Evolutionary conservation across 768 basidiomycete genomes (phyloP).

Genomic region (Auricularia auricula-judae): DNA sequence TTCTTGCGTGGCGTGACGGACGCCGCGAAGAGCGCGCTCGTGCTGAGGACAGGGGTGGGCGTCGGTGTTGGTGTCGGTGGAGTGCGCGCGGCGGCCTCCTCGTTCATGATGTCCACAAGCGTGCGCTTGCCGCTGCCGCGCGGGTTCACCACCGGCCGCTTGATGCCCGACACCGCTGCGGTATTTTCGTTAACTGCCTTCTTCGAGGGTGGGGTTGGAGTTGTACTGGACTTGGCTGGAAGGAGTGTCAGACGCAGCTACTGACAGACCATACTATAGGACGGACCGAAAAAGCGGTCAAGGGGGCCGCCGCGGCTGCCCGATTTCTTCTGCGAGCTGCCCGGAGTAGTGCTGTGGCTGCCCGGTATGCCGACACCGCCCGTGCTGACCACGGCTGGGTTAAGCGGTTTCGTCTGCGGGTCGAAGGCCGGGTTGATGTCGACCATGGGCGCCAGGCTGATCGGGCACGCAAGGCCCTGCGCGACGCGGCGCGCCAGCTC

Average conservation of each 20-base stretch:
- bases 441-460: constrained; percentile 52
- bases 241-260: no score
- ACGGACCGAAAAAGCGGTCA: no score
- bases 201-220: no score
- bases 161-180: constrained; percentile 16
- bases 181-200: constrained; percentile 6
- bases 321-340: no score
- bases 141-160: constrained; percentile 11
- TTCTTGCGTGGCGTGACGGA: constrained; percentile 1
- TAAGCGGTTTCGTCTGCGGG: constrained; percentile 35
- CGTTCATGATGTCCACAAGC: constrained; percentile 57
- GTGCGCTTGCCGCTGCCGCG: constrained; percentile 64
- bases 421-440: constrained; percentile 66
- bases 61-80: constrained; percentile 22
- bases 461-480: constrained; percentile 58
- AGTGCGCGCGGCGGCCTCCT: constrained; percentile 39
- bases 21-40: constrained; percentile 12
- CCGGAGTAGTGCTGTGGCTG: no score
- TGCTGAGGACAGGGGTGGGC: constrained; percentile 16
- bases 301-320: no score
- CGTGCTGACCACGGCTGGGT: constrained; percentile 7
- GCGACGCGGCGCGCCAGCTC: constrained; percentile 56
- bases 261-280: no score
- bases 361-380: no score
- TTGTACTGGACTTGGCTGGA: no score